Base-by-base conservation (phyloP, 73 alveolate species). In the Paramecium pentaurelia region DNA sequence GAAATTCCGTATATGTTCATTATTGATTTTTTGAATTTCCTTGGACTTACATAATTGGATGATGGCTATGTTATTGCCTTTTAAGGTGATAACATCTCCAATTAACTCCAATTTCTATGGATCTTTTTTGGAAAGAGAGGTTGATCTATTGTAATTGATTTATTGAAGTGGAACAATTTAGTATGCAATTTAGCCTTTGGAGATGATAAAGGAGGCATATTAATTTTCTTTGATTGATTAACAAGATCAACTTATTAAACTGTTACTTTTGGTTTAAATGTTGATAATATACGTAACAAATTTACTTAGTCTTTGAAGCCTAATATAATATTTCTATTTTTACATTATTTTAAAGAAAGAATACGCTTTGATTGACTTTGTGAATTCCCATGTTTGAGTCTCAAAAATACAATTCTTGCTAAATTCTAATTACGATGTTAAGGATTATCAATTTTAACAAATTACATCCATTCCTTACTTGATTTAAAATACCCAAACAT, bases 261-360 rank as follows among this genome's bases (percentile, higher is more conserved):
- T 8, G 47, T 64, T 64, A 12, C 51, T 64, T 64, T 64, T 32
- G 84, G 84, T 64, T 64, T 64, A 34, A 64, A 64, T 32, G 84
- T 64, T 10, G 84, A 64, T 32, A 64, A 34, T 11, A 64, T 64
- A 12, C 84, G 42, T 12, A 64, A 36, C 47, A 64, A 64, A 64
- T 64, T 64, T 32, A 64, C 84, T 34, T 64, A 64, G 84, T 64
- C 84, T 34, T 64, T 64, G 84, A 64, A 64, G 47, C 84, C 84
- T 64, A 18, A 54, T 20, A 4, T 20, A 4, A 54, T 27, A 11
- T 32, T 28, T 14, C 30, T 64, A 11, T 60, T 28, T 9, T 11
- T 64, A 64, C 84, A 64, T 28, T 64, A 14, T 34, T 64, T 64
- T 28, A 64, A 34, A 64, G 84, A 32, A 32, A 34, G 51, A 28